Evolutionary conservation across 768 basidiomycete species (phyloP).

Genomic region (Leccinellum rugosiceps): DNA sequence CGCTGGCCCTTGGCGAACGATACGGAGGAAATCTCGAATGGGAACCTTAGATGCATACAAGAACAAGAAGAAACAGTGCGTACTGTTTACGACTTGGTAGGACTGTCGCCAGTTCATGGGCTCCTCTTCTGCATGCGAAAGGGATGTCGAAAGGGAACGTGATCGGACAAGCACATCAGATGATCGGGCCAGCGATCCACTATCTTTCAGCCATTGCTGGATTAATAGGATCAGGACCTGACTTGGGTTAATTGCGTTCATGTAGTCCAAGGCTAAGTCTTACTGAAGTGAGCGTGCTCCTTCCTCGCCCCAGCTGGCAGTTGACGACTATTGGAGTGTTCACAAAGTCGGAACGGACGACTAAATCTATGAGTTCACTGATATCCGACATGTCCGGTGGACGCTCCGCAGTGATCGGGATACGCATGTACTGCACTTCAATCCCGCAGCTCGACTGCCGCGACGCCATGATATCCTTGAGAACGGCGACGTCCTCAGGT

Average conservation of each 20-base stretch:
- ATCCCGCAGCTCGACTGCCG: conserved; percentile 44
- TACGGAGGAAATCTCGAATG: conserved; percentile 70
- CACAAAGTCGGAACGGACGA: conserved; percentile 62
- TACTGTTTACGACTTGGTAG: conserved; percentile 89
- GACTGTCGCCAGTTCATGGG: conserved; percentile 49
- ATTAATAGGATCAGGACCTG: conserved; percentile 82
- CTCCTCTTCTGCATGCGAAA: conserved; percentile 30
- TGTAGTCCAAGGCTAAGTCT: conserved; percentile 19
- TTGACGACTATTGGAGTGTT: conserved; percentile 88
- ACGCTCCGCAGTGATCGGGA: conserved; percentile 92
- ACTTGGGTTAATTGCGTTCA: conserved; percentile 1
- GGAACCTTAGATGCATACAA: conserved; percentile 1
- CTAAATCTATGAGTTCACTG: conserved; percentile 74
- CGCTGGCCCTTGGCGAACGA: conserved; percentile 79
- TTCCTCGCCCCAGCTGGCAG: conserved; percentile 90
- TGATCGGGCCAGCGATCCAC: conserved; percentile 30
- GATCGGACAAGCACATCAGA: conserved; percentile 33
- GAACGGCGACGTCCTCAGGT: conserved; percentile 65
- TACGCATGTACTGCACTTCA: conserved; percentile 73
- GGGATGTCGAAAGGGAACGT: conserved; percentile 42
- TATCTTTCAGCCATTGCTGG: conserved; percentile 70
- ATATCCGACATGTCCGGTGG: conserved; percentile 73
- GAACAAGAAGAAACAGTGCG: conserved; percentile 17
- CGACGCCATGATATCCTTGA: conserved; percentile 85
- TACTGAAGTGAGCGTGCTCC: conserved; percentile 89